These are phyloP conservation scores for Wickerhamomyces bovis DNA, from an alignment of 805 yeast species.

Conservation along the genomic window DNA sequence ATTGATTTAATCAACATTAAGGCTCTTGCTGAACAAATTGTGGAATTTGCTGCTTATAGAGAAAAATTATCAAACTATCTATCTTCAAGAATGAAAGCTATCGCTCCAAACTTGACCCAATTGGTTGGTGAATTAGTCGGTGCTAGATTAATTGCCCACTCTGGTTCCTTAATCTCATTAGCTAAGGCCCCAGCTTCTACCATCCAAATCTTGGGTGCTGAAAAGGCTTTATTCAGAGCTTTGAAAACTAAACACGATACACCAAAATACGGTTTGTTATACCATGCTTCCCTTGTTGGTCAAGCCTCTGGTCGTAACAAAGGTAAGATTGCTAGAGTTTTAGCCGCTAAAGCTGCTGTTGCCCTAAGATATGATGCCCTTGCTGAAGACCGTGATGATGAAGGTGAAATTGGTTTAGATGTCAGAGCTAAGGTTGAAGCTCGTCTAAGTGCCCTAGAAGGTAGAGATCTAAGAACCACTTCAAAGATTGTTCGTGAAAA, in stretches of 20 bases:
- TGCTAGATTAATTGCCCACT: constrained; percentile 95
- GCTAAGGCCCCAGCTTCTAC: constrained; percentile 99
- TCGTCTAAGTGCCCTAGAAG: constrained; percentile 91
- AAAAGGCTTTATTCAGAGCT: constrained; percentile 97
- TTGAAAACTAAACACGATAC: constrained; percentile 97
- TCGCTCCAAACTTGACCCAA: constrained; percentile 95
- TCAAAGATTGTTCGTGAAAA: constrained; percentile 76
- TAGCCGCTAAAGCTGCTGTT: constrained; percentile 98
- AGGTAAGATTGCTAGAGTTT: constrained; percentile 97
- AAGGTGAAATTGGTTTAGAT: constrained; percentile 87
- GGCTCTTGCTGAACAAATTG: constrained; percentile 92
- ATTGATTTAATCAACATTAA: constrained; percentile 82
- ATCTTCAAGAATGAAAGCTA: constrained; percentile 94
- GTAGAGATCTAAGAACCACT: constrained; percentile 91
- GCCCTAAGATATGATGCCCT: constrained; percentile 94
- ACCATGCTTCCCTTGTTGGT: constrained; percentile 95
- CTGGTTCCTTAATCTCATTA: constrained; percentile 89
- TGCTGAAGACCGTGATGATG: constrained; percentile 94
- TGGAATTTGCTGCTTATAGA: constrained; percentile 93
- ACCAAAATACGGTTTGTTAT: constrained; percentile 94
- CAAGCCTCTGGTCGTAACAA: constrained; percentile 97
- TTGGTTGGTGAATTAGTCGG: constrained; percentile 97
- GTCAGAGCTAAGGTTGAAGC: constrained; percentile 92
- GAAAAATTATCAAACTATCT: constrained; percentile 91
- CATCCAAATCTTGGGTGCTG: constrained; percentile 97